phyloP scores from a whole-genome alignment of 1,284 basidiomycete genomes.

The Microbotryum saponariae region DNA sequence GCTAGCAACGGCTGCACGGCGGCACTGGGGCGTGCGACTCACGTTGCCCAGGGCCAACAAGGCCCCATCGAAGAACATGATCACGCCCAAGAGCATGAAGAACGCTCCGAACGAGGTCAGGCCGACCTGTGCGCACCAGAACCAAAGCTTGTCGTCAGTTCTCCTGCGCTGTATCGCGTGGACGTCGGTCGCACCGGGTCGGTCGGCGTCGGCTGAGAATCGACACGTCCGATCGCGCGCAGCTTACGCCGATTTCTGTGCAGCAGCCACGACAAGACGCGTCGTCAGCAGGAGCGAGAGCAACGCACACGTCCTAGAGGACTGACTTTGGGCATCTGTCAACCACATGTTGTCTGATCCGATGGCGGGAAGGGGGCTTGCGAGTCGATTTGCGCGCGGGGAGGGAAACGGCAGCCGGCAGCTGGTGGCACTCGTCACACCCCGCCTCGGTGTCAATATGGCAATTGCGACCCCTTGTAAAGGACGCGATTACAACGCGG shows the following conservation, averaged over 20 bases:
- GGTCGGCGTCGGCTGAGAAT: background rate
- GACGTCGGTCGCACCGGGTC: background rate
- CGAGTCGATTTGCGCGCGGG: background rate
- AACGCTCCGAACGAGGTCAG: slow-evolving; percentile 93
- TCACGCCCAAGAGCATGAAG: slow-evolving; percentile 91
- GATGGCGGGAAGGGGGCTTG: background rate
- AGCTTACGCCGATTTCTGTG: slow-evolving; percentile 64
- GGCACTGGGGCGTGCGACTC: background rate
- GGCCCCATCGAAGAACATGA: slow-evolving; percentile 97
- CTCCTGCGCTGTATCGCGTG: slow-evolving; percentile 34
- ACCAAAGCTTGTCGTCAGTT: slow-evolving; percentile 16
- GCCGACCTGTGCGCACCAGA: slow-evolving; percentile 52
- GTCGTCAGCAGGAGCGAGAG: background rate
- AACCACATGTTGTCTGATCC: slow-evolving; percentile 53
- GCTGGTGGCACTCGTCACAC: too few species aligned
- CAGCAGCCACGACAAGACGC: background rate
- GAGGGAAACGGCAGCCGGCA: too few species aligned
- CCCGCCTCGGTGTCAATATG: too few species aligned
- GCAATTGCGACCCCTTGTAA: too few species aligned
- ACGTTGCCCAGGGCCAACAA: slow-evolving; percentile 94
- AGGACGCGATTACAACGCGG: too few species aligned
- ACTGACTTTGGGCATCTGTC: slow-evolving; percentile 59
- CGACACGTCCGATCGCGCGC: background rate
- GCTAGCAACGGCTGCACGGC: background rate
- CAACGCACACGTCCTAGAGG: background rate